Base-by-base conservation (phyloP, 2,329 filamentous ascomycete genomes). In the Raffaelea albimanens region DNA sequence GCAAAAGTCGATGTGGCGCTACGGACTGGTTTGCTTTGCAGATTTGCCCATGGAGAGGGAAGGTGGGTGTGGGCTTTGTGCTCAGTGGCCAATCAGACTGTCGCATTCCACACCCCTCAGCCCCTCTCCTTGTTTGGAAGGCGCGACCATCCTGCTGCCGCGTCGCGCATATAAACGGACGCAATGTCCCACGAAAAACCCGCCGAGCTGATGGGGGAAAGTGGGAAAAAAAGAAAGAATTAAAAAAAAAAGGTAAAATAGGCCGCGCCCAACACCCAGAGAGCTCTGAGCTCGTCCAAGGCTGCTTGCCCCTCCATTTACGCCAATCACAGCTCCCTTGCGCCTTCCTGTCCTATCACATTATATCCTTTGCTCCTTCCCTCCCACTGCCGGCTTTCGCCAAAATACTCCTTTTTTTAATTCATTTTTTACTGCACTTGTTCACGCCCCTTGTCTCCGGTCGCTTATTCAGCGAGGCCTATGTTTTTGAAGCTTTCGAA, bases 121-220 rank as follows among this genome's bases (percentile, higher is more conserved):
- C 50, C 51, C 50, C 46, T 48, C 45, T 38, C 46, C 44, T 52
- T 51, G 47, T 49, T 53, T 49, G 45, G 52, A 42, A 45, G 52
- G 46, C 48, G 51, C 55, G 54, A 48, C 50, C 40, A 38, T 40
- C 22, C 39, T 56, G 43, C 56, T 52, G 57, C 54, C 56, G 57
- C 55, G 57, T 62, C 61, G 61, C 63, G 66, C 68, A 72, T 71
- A 72, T 72, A 72, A 72, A 72, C 68, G 66, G 51, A 57, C 58
- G 59, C 60, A 53, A 59, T 62, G 66, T 70, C 67, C 67, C 67
- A 64, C 62, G 54, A 55, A 56, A 52, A 56, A 53, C 50, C 34
- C 49, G 48, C 51, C 44, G 48, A 46, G 40, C 42, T 47, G 45
- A 50, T 38, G 45, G 38, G 45, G 49, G 45, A 39, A 48, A 45